Percentiles rank a stretch among this genome's conserved stretches.
Conservation (phyloP, 345 rosid species). For the Lenwebbia sp. region DNA sequence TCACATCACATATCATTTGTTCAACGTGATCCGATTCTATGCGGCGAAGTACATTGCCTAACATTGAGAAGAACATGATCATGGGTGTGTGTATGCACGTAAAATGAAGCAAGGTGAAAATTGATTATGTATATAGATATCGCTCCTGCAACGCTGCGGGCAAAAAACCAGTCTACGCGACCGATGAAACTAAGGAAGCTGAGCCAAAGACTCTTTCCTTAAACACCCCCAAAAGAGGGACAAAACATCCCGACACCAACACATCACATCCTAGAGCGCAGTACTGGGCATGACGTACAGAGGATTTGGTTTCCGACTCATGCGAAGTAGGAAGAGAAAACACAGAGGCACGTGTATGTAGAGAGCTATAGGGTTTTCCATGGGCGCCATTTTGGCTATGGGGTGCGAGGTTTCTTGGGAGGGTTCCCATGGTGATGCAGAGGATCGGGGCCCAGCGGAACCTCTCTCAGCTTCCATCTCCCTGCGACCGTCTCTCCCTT, state of each 20-base stretch:
- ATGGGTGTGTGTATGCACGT: neutral
- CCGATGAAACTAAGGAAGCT: neutral
- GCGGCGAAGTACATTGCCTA: neutral
- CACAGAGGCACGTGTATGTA: neutral
- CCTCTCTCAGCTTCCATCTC: constrained; percentile 17
- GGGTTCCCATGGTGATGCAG: constrained; percentile 25
- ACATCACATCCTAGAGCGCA: too few relatives aligned
- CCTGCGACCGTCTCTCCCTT: neutral
- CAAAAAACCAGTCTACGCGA: neutral
- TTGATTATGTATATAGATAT: neutral
- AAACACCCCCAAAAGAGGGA: too few relatives aligned
- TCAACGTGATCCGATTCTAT: too few relatives aligned
- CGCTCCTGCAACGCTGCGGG: neutral
- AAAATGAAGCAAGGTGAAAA: neutral
- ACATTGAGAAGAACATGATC: neutral
- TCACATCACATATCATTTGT: neutral
- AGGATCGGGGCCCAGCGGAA: constrained; percentile 39
- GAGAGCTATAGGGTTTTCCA: too few relatives aligned
- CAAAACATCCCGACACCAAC: too few relatives aligned
- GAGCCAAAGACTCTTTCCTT: neutral
- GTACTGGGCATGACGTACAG: too few relatives aligned
- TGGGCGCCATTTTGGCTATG: neutral
- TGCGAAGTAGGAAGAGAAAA: too few relatives aligned
- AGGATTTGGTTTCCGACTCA: too few relatives aligned
- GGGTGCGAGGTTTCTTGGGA: constrained; percentile 19